Conservation (phyloP, 495 filamentous ascomycete genomes). For the Daldinia vernicosa region DNA sequence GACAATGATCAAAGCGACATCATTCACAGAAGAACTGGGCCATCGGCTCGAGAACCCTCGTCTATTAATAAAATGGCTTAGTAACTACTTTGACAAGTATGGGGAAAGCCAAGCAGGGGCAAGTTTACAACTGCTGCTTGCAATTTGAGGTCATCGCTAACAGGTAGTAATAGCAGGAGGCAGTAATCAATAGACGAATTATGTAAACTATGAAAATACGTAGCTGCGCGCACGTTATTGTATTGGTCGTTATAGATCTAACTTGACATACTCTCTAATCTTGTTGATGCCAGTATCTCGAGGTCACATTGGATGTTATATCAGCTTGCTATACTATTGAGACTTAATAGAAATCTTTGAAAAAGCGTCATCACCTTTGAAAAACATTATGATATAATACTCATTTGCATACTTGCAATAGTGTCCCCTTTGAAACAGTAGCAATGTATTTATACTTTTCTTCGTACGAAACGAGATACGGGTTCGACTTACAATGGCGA, state of each 20-base stretch:
- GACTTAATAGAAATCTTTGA: not conserved
- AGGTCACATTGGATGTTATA: not conserved
- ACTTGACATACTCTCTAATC: not conserved
- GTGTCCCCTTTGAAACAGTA: not conserved
- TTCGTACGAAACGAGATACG: not conserved
- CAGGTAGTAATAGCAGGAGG: not conserved
- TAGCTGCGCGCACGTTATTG: not conserved
- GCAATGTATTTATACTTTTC: not conserved
- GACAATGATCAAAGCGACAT: slow-evolving; percentile 9
- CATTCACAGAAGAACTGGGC: not conserved
- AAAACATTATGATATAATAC: not conserved
- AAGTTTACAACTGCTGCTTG: slow-evolving; percentile 12
- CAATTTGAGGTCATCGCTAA: slow-evolving; percentile 3
- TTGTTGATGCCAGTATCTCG: not conserved
- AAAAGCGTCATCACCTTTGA: not conserved
- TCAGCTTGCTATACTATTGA: not conserved
- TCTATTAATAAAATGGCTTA: not conserved
- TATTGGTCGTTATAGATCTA: not conserved
- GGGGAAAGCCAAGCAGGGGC: slow-evolving; percentile 12
- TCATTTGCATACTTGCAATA: not conserved
- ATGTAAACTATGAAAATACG: not conserved
- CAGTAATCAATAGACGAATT: slow-evolving; percentile 4
- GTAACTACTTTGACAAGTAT: not conserved
- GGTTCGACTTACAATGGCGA: not conserved
- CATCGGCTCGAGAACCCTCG: not conserved